A percentile compares a stretch with the other conserved stretches of the same genome.
Conservation (phyloP, 2,329 filamentous ascomycete species). For the Aureobasidium musti region DNA sequence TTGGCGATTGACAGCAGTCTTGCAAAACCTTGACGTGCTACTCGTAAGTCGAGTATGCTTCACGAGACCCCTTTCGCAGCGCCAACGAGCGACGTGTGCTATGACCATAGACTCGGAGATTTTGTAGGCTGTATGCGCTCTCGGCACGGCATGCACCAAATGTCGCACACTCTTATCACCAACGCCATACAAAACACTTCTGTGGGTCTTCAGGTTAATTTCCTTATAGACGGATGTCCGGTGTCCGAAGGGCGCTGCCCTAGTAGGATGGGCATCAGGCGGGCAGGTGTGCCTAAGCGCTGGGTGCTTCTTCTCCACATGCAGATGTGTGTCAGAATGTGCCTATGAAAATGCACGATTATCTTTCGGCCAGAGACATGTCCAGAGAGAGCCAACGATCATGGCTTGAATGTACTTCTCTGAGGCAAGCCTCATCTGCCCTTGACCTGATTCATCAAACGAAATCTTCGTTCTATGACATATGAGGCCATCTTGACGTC, state of each 20-base stretch:
- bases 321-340: conserved; percentile 1
- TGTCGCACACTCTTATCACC: conserved; percentile 19
- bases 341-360: background rate
- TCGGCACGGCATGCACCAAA: background rate
- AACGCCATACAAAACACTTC: background rate
- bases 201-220: conserved; percentile 2
- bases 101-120: background rate
- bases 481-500: background rate
- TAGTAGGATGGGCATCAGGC: conserved; percentile 15
- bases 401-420: background rate
- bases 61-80: background rate
- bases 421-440: background rate
- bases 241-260: background rate
- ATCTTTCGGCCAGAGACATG: background rate
- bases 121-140: background rate
- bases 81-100: background rate
- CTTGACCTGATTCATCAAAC: background rate
- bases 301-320: background rate
- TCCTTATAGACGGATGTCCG: conserved; percentile 13
- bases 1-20: conserved; percentile 18
- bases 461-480: background rate
- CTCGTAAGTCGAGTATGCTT: background rate
- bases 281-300: conserved; percentile 16
- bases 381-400: background rate
- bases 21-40: background rate